Evolutionary conservation across 148 eudicot genomes (phyloP).

Genomic region (Rhododendron mucronatum): DNA sequence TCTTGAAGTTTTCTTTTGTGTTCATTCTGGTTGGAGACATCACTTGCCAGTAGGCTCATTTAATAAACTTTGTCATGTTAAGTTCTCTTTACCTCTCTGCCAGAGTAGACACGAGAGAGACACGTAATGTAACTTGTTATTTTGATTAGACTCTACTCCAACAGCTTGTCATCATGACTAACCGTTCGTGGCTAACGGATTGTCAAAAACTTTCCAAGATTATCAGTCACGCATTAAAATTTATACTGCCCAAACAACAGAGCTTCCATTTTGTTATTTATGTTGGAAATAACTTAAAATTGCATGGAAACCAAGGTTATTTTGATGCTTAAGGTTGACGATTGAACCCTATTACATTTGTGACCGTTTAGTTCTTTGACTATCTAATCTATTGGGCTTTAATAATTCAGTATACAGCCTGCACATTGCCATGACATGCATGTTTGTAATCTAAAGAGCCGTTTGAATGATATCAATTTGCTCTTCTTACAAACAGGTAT

Average conservation of each 20-base stretch:
- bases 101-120: not conserved
- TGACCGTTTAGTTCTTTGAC: not conserved
- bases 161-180: not conserved
- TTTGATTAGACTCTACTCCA: not conserved
- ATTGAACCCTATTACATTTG: not conserved
- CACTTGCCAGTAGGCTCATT: not conserved
- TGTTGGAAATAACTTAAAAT: not conserved
- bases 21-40: not conserved
- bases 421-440: not conserved
- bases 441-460: not conserved
- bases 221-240: not conserved
- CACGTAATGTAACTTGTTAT: not conserved
- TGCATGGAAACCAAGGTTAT: not conserved
- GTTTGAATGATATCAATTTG: not conserved
- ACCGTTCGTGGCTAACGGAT: not conserved
- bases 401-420: not conserved
- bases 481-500: slow-evolving; percentile 41
- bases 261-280: no score
- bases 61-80: not conserved
- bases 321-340: not conserved
- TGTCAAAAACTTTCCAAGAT: no score
- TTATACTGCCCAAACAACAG: not conserved
- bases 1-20: not conserved
- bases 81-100: not conserved
- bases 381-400: not conserved